A percentile compares a stretch with the other conserved stretches of the same genome.
These are phyloP conservation scores for Hyphopichia burtonii DNA, from an alignment of 1,139 yeast species.

Conservation along the genomic window DNA sequence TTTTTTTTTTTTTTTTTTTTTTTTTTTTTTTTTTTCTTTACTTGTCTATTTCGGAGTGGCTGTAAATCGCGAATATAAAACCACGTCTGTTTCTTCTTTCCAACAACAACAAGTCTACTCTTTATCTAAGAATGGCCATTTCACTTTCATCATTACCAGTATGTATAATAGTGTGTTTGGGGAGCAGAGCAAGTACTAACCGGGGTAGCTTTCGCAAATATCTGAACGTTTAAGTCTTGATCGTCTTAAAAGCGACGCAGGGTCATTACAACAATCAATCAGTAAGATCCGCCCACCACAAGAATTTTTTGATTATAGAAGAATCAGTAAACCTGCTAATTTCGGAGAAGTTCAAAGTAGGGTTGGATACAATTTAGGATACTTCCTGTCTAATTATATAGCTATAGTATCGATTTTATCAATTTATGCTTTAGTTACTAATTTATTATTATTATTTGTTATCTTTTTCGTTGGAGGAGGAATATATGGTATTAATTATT, in stretches of 20 bases:
- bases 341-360: slow-evolving; percentile 89
- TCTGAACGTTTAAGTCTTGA: slow-evolving; percentile 54
- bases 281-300: slow-evolving; percentile 83
- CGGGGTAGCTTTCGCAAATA: slow-evolving; percentile 34
- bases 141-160: slow-evolving; percentile 17
- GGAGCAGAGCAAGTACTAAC: no score
- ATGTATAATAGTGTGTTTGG: slow-evolving; percentile 7
- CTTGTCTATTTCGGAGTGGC: no score
- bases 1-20: neutral
- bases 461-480: slow-evolving; percentile 69
- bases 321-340: slow-evolving; percentile 86
- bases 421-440: slow-evolving; percentile 66
- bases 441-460: slow-evolving; percentile 80
- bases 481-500: slow-evolving; percentile 70
- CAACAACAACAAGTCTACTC: no score
- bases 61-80: no score
- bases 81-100: no score
- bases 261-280: slow-evolving; percentile 56
- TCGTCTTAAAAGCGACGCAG: slow-evolving; percentile 41
- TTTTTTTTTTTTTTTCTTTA: no score
- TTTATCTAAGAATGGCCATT: slow-evolving; percentile 1
- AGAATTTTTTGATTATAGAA: slow-evolving; percentile 89
- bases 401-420: slow-evolving; percentile 67
- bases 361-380: slow-evolving; percentile 79
- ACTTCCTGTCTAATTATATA: slow-evolving; percentile 86